Evolutionary conservation across 768 basidiomycete genomes (phyloP).

Genomic region (Termitomyces sp.): DNA sequence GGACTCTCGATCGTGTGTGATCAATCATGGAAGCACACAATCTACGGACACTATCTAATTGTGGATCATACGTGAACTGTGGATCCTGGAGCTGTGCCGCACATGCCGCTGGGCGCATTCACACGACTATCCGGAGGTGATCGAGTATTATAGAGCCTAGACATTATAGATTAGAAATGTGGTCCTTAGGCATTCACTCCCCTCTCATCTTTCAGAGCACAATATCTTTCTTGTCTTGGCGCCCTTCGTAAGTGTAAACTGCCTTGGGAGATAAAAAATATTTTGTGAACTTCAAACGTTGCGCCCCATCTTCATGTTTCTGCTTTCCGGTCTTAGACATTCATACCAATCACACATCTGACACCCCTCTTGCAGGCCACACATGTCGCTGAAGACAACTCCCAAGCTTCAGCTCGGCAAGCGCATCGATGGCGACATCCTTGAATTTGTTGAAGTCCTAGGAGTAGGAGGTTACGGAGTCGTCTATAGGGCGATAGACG

Average conservation of each 20-base stretch:
- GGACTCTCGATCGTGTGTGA: neutral
- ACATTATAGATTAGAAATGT: neutral
- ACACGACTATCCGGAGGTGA: neutral
- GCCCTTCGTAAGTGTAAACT: neutral
- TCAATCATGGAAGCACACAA: neutral
- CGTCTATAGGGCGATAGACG: constrained; percentile 84
- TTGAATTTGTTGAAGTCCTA: constrained; percentile 82
- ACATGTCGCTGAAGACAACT: constrained; percentile 13
- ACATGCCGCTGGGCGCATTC: neutral
- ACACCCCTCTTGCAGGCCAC: constrained; percentile 2
- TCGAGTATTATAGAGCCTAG: constrained; percentile 1
- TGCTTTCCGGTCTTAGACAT: constrained; percentile 2
- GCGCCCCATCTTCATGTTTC: neutral
- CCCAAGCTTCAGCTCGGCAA: constrained; percentile 60
- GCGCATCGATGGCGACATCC: constrained; percentile 73
- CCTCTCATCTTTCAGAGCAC: neutral
- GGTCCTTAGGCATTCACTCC: neutral
- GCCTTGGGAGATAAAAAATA: neutral
- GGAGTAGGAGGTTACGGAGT: constrained; percentile 95
- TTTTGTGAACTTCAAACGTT: neutral
- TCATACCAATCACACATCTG: neutral
- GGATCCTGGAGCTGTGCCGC: neutral
- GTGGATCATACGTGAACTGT: neutral
- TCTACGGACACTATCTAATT: neutral
- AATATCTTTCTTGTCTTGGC: neutral